Evolutionary conservation across 2,329 filamentous ascomycete genomes (phyloP).

Genomic region (Ceratocystis variospora): DNA sequence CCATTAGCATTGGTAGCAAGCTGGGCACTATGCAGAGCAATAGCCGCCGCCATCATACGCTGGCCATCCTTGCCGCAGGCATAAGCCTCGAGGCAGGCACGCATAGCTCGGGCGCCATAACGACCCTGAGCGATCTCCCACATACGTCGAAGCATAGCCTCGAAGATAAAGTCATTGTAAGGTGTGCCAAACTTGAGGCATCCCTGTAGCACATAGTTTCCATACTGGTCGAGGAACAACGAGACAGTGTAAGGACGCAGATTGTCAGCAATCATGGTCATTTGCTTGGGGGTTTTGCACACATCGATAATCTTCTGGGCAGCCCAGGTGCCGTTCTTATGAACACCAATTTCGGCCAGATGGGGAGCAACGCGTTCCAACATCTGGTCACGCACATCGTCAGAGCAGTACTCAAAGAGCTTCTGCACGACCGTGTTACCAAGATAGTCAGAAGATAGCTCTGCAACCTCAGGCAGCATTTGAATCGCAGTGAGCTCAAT

Average conservation of each 20-base stretch:
- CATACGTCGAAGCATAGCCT: conserved; percentile 86
- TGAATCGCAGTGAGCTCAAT: conserved; percentile 84
- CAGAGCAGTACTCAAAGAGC: conserved; percentile 90
- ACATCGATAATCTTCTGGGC: conserved; percentile 99
- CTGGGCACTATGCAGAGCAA: conserved; percentile 93
- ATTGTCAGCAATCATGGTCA: conserved; percentile 69
- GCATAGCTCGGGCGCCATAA: conserved; percentile 90
- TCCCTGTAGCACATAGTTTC: conserved; percentile 95
- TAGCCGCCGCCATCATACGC: conserved; percentile 81
- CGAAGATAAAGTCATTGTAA: conserved; percentile 93
- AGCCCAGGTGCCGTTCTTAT: conserved; percentile 99
- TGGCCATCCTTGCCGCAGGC: conserved; percentile 92
- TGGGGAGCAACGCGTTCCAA: conserved; percentile 75
- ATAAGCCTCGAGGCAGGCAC: conserved; percentile 91
- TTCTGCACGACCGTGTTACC: conserved; percentile 99
- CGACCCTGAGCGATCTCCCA: conserved; percentile 89
- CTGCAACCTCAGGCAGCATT: conserved; percentile 94
- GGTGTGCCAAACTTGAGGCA: conserved; percentile 83
- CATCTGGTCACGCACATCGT: conserved; percentile 83
- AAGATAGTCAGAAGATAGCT: conserved; percentile 87
- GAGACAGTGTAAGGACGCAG: conserved; percentile 77
- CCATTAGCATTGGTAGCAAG: conserved; percentile 93
- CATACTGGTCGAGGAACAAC: conserved; percentile 92
- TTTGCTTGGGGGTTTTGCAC: conserved; percentile 71
- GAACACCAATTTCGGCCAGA: conserved; percentile 88